Conservation (phyloP, 805 yeast species). For the Barnettozyma vustinii region DNA sequence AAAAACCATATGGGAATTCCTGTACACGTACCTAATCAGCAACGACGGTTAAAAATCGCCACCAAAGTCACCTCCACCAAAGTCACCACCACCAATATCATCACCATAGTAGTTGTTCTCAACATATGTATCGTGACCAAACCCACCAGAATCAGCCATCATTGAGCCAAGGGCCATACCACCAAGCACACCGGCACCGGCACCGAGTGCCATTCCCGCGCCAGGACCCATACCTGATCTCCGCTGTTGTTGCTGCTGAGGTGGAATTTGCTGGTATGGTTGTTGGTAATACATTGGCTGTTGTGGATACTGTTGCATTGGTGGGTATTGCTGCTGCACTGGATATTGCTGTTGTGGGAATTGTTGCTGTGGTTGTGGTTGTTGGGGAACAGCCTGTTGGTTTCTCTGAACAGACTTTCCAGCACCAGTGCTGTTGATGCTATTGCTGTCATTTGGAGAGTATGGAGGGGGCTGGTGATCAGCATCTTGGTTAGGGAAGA, state of each 20-base stretch:
- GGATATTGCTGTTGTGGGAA: constrained; percentile 13
- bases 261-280: constrained; percentile 20
- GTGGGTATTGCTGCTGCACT: constrained; percentile 14
- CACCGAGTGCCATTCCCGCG: constrained; percentile 21
- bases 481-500: constrained; percentile 28
- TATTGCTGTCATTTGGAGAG: constrained; percentile 10
- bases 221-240: constrained; percentile 26
- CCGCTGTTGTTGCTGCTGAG: constrained; percentile 26
- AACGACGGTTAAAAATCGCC: constrained; percentile 13
- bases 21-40: background rate
- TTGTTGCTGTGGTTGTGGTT: constrained; percentile 11
- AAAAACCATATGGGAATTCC: background rate
- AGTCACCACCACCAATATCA: constrained; percentile 36
- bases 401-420: constrained; percentile 13
- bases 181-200: constrained; percentile 27
- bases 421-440: constrained; percentile 13
- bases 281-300: constrained; percentile 24
- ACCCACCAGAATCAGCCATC: constrained; percentile 18
- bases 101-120: constrained; percentile 24
- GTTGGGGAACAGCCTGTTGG: constrained; percentile 10
- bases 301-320: constrained; percentile 24
- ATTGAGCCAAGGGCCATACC: constrained; percentile 26
- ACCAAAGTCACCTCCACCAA: constrained; percentile 22
- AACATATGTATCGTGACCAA: constrained; percentile 4
- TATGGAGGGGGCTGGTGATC: constrained; percentile 38